Evolutionary conservation across 352 stramenopile genomes (phyloP).

Genomic region (Phytopythium delawarense): DNA sequence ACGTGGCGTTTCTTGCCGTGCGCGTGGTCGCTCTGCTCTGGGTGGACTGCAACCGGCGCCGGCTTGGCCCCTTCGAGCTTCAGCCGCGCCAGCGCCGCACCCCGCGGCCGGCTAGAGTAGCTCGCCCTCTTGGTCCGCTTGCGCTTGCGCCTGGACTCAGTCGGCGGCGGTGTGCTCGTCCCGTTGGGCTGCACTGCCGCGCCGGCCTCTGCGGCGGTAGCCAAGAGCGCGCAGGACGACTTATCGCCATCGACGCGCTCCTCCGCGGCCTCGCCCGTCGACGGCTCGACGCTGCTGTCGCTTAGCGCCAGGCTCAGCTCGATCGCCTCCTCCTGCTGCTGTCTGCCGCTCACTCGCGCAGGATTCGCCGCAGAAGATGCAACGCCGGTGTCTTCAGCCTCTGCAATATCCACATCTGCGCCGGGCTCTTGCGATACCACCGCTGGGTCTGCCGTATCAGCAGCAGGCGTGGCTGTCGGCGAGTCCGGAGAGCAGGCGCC

Average conservation of each 20-base stretch:
- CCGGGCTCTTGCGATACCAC: neutral
- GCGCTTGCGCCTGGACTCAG: slow-evolving; percentile 19
- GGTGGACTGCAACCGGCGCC: neutral
- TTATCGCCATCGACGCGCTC: neutral
- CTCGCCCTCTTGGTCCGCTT: slow-evolving; percentile 44
- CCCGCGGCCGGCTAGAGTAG: slow-evolving; percentile 19
- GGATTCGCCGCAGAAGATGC: neutral
- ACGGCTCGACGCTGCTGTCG: slow-evolving; percentile 25
- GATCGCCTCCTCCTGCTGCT: slow-evolving; percentile 18
- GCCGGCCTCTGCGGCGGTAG: neutral
- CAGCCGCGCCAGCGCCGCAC: neutral
- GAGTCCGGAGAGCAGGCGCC: neutral
- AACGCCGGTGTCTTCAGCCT: neutral
- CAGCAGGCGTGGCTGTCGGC: neutral
- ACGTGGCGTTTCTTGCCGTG: slow-evolving; percentile 1
- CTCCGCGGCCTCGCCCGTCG: neutral
- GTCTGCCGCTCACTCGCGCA: neutral
- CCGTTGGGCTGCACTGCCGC: neutral
- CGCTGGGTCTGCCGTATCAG: neutral
- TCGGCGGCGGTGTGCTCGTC: neutral
- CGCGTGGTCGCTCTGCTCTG: neutral
- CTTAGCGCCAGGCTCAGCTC: slow-evolving; percentile 31
- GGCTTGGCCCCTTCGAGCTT: neutral
- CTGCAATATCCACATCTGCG: neutral
- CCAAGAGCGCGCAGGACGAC: neutral